Base-by-base conservation (phyloP, 352 stramenopile species). In the Globisporangium recalcitrans region DNA sequence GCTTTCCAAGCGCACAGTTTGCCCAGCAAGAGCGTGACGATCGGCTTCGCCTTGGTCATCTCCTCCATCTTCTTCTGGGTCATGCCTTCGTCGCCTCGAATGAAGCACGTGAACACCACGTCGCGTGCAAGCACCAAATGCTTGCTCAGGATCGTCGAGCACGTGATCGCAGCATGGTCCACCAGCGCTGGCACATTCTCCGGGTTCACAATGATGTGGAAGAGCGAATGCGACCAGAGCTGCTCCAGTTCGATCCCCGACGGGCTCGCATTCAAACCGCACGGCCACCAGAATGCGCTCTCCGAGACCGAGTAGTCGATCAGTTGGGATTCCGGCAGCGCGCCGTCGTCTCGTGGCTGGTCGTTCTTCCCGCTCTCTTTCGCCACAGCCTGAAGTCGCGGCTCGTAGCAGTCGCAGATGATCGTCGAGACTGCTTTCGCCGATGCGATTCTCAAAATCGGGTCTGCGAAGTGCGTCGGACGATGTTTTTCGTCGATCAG, bases 241-340 rank as follows among this genome's bases (percentile, higher is more conserved):
- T 71, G 59, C 34, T 76, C 80, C 27, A 91, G 24, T 24, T 60
- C 64, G 34, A 52, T 56, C 24, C 67, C 60, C 4, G 58, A 66
- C 46, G 34, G 63, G 3, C 49, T 52, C 21, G 62, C 22, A 42
- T 54, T 65, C 5, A 48, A 57, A 1, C 80, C 79, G 47, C 80
- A 92, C 3, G 85, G 85, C 85, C 85, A 94, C 85, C 82, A 92
- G 32, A 88, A 88, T 1, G 85, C 82, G 52, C 79, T 91, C 29
- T 91, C 78, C 13, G 81, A 77, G 21, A 93, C 76, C 0, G 80
- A 88, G 48, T 85, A 85, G 64, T 93, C 84, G 22, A 93, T 72
- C 3, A 87, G 77, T 40, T 84, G 80, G 4, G 72, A 80, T 49
- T 93, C 80, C 0, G 85, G 87, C 21, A 95, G 53, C 2, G 78